Conservation (phyloP, 768 basidiomycete genomes). For the Auriculariales sp. region DNA sequence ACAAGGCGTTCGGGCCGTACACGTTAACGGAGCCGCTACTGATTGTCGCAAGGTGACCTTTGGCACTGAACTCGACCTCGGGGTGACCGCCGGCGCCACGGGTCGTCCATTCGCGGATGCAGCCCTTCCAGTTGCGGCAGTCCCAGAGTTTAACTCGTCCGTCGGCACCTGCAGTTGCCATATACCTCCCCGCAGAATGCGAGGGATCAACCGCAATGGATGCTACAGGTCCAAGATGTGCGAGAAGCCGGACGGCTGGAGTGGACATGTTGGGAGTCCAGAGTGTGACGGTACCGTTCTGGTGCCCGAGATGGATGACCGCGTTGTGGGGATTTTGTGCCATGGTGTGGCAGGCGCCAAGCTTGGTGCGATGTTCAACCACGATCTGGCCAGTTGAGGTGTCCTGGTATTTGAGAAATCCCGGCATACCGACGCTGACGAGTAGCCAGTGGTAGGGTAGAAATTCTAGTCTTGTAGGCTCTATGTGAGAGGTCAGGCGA, state of each 20-base stretch:
- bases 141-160: conserved; percentile 93
- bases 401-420: conserved; percentile 92
- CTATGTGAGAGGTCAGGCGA: conserved; percentile 67
- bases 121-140: conserved; percentile 86
- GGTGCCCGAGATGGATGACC: conserved; percentile 87
- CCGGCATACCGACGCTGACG: conserved; percentile 52
- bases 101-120: conserved; percentile 63
- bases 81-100: conserved; percentile 40
- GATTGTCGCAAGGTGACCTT: conserved; percentile 69
- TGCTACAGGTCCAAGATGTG: conserved; percentile 78
- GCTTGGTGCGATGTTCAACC: conserved; percentile 76
- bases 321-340: conserved; percentile 87
- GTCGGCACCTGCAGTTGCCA: conserved; percentile 82
- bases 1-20: conserved; percentile 56
- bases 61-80: conserved; percentile 73
- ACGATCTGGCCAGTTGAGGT: conserved; percentile 84
- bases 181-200: conserved; percentile 62
- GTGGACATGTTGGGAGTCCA: conserved; percentile 94
- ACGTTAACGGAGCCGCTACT: conserved; percentile 78
- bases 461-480: conserved; percentile 81
- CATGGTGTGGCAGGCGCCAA: conserved; percentile 76
- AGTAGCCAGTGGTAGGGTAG: conserved; percentile 94
- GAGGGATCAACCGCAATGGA: conserved; percentile 75
- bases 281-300: conserved; percentile 88
- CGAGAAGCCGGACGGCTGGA: conserved; percentile 81